Evolutionary conservation across 2,329 filamentous ascomycete genomes (phyloP).

Genomic region (Cercospora sojina): DNA sequence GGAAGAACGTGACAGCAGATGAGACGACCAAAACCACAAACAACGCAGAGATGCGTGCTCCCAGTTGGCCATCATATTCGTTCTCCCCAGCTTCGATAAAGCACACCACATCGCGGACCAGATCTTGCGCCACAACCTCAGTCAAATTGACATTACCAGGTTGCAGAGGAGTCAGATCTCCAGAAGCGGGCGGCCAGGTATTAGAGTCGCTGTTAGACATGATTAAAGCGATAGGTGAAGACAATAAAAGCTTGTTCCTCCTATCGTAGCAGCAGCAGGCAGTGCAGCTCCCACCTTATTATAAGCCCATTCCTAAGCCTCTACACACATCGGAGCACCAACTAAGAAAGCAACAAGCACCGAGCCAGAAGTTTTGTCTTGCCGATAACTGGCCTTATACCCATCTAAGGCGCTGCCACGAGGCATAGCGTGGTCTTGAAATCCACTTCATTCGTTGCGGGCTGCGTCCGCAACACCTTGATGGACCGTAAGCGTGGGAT

Average conservation of each 20-base stretch:
- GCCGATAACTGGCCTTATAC: background rate
- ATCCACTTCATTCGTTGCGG: conserved; percentile 17
- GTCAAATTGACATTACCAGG: conserved; percentile 24
- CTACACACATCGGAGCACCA: background rate
- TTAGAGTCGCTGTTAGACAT: conserved; percentile 9
- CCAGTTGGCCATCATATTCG: conserved; percentile 55
- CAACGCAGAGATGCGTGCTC: conserved; percentile 45
- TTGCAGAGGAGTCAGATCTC: conserved; percentile 7
- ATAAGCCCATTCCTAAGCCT: background rate
- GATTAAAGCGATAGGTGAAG: background rate
- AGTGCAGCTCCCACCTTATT: background rate
- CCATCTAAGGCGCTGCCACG: conserved; percentile 16
- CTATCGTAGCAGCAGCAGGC: background rate
- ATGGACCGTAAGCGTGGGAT: conserved; percentile 16
- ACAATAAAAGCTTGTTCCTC: background rate
- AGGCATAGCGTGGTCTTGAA: conserved; percentile 13
- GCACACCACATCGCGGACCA: conserved; percentile 22
- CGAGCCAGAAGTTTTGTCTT: background rate
- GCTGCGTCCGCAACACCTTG: conserved; percentile 24
- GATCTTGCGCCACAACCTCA: conserved; percentile 14
- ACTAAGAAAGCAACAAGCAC: background rate
- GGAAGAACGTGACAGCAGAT: conserved; percentile 46
- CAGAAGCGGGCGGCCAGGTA: conserved; percentile 6
- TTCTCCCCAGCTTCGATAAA: conserved; percentile 39
- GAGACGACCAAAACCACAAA: conserved; percentile 50